Evolutionary conservation across 2,329 filamentous ascomycete genomes (phyloP), one percentile per base, ranked within the genome.

Genomic region (Colletotrichum godetiae): DNA sequence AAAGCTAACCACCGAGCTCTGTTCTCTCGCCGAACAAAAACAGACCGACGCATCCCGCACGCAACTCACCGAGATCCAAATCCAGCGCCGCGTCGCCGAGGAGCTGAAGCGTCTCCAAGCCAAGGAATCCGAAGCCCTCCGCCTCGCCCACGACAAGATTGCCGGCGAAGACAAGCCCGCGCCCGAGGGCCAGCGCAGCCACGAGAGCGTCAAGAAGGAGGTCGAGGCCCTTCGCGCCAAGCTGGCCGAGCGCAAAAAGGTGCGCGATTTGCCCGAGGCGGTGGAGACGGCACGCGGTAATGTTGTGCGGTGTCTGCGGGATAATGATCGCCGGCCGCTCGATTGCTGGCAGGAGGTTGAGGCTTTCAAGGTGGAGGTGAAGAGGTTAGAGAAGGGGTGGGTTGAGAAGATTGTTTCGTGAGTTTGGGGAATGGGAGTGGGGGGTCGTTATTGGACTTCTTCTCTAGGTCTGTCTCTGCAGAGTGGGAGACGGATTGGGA

Each of bases 281-380:
- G 91, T 98, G 61, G 92, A 94, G 83, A 89, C 87, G 81, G 94
- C 95, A 24, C 93, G 95, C 83, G 87, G 90, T 77, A 91, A 92
- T 73, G 91, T 98, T 68, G 90, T 97, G 75, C 89, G 90, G 78
- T 98, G 96, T 82, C 86, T 98, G 86, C 88, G 93, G 75, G 88
- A 92, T 79, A 92, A 98, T 82, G 95, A 98, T 84, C 89, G 95
- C 76, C 90, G 95, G 82, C 95, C 96, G 81, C 86, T 98, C 81
- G 94, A 98, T 86, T 98, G 96, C 89, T 98, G 94, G 93, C 89
- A 92, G 84, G 95, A 98, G 89, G 95, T 98, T 29, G 93, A 97
- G 86, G 88, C 87, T 24, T 98, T 98, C 84, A 97, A 95, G 90
- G 89, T 90, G 78, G 94, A 97, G 88, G 95, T 98, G 63, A 91